phyloP scores from a whole-genome alignment of 164 flowering plant genomes.

The Vitis rupestris region DNA sequence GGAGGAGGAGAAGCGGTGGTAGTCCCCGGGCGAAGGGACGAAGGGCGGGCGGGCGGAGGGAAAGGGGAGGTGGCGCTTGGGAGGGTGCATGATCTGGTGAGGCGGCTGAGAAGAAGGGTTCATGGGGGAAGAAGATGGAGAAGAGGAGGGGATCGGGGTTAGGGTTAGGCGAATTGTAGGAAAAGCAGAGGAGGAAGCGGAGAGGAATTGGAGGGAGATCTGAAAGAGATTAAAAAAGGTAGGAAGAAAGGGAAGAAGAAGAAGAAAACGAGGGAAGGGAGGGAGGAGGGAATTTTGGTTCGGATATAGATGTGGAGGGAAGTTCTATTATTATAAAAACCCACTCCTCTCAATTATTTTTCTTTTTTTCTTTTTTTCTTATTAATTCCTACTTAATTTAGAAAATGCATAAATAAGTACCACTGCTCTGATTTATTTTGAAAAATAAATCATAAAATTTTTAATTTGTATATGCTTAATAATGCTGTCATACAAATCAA shows the following conservation, averaged over 20 bases:
- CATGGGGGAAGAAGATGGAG: background rate
- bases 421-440: background rate
- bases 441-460: too few species aligned
- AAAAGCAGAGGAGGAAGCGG: background rate
- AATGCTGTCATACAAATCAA: too few species aligned
- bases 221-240: slow-evolving; percentile 21
- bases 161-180: background rate
- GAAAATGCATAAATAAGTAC: background rate
- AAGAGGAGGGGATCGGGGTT: background rate
- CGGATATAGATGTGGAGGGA: slow-evolving; percentile 75
- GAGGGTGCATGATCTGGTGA: slow-evolving; percentile 14
- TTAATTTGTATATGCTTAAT: too few species aligned
- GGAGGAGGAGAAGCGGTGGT: slow-evolving; percentile 41
- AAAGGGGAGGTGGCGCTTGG: slow-evolving; percentile 23
- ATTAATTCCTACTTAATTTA: background rate
- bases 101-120: background rate
- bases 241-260: slow-evolving; percentile 20
- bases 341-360: background rate
- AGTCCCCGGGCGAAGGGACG: slow-evolving; percentile 34
- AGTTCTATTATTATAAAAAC: slow-evolving; percentile 10
- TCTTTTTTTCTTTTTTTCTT: background rate
- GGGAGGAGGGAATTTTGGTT: slow-evolving; percentile 58
- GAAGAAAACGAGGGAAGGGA: slow-evolving; percentile 35
- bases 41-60: slow-evolving; percentile 53
- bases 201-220: slow-evolving; percentile 8